Evolutionary conservation across 345 rosid genomes (phyloP), one percentile per base, ranked within the genome.

Genomic region (Theobroma cacao): DNA sequence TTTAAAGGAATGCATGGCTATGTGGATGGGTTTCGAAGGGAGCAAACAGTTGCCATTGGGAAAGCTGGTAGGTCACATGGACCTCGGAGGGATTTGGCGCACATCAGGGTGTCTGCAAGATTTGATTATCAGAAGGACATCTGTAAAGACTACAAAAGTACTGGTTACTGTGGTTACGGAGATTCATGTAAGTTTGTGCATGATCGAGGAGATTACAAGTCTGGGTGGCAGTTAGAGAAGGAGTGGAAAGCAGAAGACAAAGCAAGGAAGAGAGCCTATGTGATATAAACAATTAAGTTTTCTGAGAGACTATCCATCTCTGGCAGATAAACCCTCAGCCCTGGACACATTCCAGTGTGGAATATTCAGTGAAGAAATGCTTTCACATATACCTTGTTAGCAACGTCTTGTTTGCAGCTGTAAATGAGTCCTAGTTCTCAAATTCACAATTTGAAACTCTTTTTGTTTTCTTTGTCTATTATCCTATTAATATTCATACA

Each of bases 51-150:
- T 80, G 85, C 98, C 4, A 88, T 95, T 75, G 97, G 93, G 88
- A 94, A 94, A 82, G 98, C 98, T 14, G 97, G 97, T 24, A 94
- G 98, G 34, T 72, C 97, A 22, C 97, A 93, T 79, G 98, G 98
- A 45, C 97, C 98, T 60, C 87, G 91, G 50, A 88, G 98, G 85
- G 97, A 97, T 64, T 94, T 97, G 76, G 98, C 98, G 68, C 97
- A 94, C 72, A 90, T 94, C 22, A 87, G 97, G 80, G 97, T 91
- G 1, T 90, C 97, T 0, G 97, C 98, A 11, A 92, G 97, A 79
- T 94, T 91, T 72, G 97, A 94, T 86, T 94, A 93, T 81, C 97
- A 93, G 77, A 97, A 95, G 7, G 97, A 94, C 45, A 91, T 94
- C 0, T 94, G 97, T 72, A 94, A 94, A 75, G 98, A 94, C 74